Base-by-base conservation (phyloP, 2,329 filamentous ascomycete genomes). In the Endocalyx cinctus region DNA sequence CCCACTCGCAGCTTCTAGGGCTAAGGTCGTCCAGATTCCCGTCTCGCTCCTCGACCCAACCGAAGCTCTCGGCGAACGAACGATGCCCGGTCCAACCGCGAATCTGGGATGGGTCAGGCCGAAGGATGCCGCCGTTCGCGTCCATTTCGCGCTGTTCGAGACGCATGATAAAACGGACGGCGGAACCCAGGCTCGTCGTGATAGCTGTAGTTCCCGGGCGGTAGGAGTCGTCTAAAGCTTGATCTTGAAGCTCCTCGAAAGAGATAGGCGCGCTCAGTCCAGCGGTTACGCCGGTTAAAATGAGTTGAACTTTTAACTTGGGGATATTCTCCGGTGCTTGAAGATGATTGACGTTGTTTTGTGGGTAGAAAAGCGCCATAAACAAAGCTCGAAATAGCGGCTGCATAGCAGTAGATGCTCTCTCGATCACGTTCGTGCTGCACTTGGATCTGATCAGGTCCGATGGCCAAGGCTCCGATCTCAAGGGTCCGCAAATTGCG, bases 231-330 rank as follows among this genome's bases (percentile, higher is more conserved):
- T 16, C 25, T 29, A 25, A 29, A 32, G 29, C 13, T 22, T 36
- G 27, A 11, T 36, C 33, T 33, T n/a, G 33, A 20, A 39, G 16
- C 17, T 36, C 37, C 27, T 39, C 29, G 15, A 39, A 35, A 25
- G 29, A 39, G 15, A 39, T 32, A 10, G 29, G 33, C 18, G 37
- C 33, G 19, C 33, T 36, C 16, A 36, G 17, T 23, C 37, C 37
- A 25, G 32, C 37, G 17, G 25, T 27, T 10, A 27, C 35, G 12
- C 37, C 37, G 13, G 33, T 39, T 15, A 35, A 22, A n/a, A 38
- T 26, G 10, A 31, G 36, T 33, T 15, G 36, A 26, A 32, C 25
- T 20, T 35, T 34, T 25, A 29, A 4, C 25, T 31, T 13, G 25
- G 27, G 23, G 19, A 35, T 10, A 23, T 26, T 11, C 14, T 33